Evolutionary conservation across 805 yeast species (phyloP).

Genomic region (Cyberlindnera suaveolens): DNA sequence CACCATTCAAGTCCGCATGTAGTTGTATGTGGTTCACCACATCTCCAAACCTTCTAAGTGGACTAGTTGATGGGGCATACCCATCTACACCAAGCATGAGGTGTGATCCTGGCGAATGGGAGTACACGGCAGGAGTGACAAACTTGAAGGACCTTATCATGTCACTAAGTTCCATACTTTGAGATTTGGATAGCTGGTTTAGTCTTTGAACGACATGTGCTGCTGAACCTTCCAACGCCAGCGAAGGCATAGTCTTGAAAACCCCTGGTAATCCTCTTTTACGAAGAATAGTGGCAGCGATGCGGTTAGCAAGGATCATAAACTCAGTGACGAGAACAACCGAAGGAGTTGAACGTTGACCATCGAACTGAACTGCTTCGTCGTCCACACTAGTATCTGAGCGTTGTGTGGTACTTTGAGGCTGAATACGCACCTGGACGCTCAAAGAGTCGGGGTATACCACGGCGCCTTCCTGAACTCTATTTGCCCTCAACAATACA

Average conservation of each 20-base stretch:
- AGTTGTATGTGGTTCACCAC: conserved; percentile 75
- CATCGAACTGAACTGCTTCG: conserved; percentile 13
- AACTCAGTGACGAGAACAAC: conserved; percentile 69
- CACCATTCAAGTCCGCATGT: conserved; percentile 34
- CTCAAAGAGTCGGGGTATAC: conserved; percentile 32
- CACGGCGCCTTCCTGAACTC: conserved; percentile 35
- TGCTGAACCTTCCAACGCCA: conserved; percentile 23
- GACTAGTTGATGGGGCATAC: conserved; percentile 82
- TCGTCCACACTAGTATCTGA: neutral
- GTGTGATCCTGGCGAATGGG: conserved; percentile 44
- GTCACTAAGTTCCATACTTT: conserved; percentile 27
- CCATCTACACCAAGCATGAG: conserved; percentile 53
- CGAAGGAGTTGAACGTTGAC: conserved; percentile 37
- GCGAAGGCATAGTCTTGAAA: conserved; percentile 28
- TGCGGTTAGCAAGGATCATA: conserved; percentile 75
- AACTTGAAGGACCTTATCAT: conserved; percentile 37
- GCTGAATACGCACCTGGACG: conserved; percentile 13
- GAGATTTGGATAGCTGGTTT: conserved; percentile 14
- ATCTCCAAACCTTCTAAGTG: conserved; percentile 79
- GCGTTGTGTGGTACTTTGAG: conserved; percentile 1
- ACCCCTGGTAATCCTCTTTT: conserved; percentile 45
- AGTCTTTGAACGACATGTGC: conserved; percentile 18
- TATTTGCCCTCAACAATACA: conserved; percentile 16
- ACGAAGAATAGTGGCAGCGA: conserved; percentile 44
- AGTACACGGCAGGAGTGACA: conserved; percentile 46